Evolutionary conservation across 2,329 filamentous ascomycete genomes (phyloP).

Genomic region (Fusarium caatingaense): DNA sequence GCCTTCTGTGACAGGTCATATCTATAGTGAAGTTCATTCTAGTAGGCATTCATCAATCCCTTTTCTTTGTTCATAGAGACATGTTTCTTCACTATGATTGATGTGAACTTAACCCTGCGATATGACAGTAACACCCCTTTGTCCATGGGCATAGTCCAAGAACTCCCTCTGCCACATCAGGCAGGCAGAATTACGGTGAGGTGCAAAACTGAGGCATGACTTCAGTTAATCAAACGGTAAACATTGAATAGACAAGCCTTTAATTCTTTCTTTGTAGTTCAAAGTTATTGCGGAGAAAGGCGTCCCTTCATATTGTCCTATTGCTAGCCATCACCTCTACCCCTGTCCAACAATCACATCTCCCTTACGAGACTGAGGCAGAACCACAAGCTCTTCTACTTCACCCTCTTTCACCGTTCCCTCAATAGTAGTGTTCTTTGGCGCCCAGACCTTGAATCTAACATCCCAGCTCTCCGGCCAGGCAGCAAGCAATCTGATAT

Average conservation of each 20-base stretch:
- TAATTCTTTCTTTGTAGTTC: neutral
- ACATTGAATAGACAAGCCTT: neutral
- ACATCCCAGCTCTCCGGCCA: constrained; percentile 12
- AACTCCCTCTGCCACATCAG: neutral
- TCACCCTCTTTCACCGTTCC: neutral
- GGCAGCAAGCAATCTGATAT: constrained; percentile 6
- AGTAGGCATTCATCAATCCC: neutral
- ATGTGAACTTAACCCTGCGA: neutral
- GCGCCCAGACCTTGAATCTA: constrained; percentile 7
- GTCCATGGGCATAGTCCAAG: neutral
- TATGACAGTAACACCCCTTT: neutral
- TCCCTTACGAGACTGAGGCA: neutral
- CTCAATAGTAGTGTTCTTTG: neutral
- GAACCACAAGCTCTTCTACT: neutral
- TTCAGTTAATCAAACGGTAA: accelerated
- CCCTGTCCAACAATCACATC: constrained; percentile 5
- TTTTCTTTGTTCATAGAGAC: neutral
- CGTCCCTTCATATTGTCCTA: neutral
- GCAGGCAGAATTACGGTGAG: neutral
- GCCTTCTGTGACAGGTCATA: neutral
- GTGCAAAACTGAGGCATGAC: neutral
- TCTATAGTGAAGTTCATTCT: neutral
- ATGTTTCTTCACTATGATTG: neutral
- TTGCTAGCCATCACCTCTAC: neutral
- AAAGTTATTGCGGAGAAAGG: neutral